Percentiles rank a stretch among this genome's conserved stretches.
Conservation (phyloP, 2,329 filamentous ascomycete species). For the Talaromyces sp. region DNA sequence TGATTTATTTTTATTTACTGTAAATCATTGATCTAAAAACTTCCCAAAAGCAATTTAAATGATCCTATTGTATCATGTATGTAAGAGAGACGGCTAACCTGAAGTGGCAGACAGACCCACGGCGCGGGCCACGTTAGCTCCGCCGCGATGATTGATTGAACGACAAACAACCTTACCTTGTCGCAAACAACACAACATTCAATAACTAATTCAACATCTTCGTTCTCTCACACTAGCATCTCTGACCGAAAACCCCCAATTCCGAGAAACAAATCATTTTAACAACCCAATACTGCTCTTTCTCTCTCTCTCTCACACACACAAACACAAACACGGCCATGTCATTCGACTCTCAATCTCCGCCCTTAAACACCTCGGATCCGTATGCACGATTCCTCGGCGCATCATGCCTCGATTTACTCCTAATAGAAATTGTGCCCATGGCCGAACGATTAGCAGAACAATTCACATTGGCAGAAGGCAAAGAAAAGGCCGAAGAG, state of each 20-base stretch:
- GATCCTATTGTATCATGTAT: too few species aligned
- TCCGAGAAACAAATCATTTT: neutral
- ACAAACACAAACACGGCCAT: neutral
- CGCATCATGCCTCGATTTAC: conserved; percentile 84
- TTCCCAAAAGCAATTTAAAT: too few species aligned
- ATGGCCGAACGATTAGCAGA: conserved; percentile 82
- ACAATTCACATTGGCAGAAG: conserved; percentile 48
- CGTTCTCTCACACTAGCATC: too few species aligned
- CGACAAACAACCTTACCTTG: neutral
- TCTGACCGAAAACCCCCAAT: neutral
- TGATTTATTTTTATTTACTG: neutral
- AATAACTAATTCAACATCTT: neutral
- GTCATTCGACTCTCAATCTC: conserved; percentile 29
- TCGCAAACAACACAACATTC: neutral
- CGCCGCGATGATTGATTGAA: neutral
- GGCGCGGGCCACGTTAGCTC: neutral
- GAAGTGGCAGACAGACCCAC: neutral
- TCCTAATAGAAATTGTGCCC: conserved; percentile 94
- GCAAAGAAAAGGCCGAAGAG: conserved; percentile 26
- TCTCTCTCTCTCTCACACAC: neutral
- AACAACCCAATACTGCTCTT: neutral
- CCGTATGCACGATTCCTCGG: conserved; percentile 71
- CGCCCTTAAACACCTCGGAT: conserved; percentile 68
- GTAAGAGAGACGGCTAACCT: neutral
- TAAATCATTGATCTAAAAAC: too few species aligned